Percentiles rank a stretch among this genome's conserved stretches.
These are phyloP conservation scores for Scytalidium sp. DNA, from an alignment of 2,329 filamentous ascomycete genomes.

Conservation along the genomic window DNA sequence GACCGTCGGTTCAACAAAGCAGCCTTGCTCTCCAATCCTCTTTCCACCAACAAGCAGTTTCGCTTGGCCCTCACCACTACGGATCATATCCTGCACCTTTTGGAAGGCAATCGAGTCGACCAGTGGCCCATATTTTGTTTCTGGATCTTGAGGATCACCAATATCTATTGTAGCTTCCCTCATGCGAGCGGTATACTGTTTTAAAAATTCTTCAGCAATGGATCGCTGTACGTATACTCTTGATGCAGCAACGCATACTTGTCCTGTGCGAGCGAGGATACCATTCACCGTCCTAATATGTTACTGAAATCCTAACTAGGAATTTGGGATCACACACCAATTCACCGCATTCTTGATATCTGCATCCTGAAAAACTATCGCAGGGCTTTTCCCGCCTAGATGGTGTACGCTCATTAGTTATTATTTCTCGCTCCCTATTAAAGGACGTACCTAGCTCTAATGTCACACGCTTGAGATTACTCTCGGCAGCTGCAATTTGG, in stretches of 20 bases:
- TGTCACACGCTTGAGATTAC: constrained; percentile 58
- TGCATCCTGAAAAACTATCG: constrained; percentile 60
- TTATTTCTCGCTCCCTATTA: constrained; percentile 64
- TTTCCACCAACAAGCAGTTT: not conserved
- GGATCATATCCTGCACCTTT: not conserved
- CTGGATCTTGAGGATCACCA: not conserved
- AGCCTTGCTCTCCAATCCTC: constrained; percentile 39
- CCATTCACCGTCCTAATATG: not conserved
- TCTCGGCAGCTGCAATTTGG: constrained; percentile 33
- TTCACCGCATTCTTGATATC: constrained; percentile 32
- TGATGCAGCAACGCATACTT: not conserved
- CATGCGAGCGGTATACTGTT: not conserved
- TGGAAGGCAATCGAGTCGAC: not conserved
- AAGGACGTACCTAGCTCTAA: constrained; percentile 61
- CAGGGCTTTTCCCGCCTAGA: constrained; percentile 63
- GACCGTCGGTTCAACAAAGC: constrained; percentile 53
- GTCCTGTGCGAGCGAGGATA: not conserved
- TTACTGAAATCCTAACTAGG: not conserved
- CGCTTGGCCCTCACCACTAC: not conserved
- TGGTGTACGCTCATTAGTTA: constrained; percentile 58
- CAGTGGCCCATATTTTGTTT: not conserved
- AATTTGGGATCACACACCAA: not conserved
- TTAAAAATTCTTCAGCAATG: not conserved
- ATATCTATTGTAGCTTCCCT: not conserved
- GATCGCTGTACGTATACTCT: not conserved